A percentile compares a stretch with the other conserved stretches of the same genome.
phyloP scores from a whole-genome alignment of 352 stramenopile genomes.

The Globisporangium recalcitrans region DNA sequence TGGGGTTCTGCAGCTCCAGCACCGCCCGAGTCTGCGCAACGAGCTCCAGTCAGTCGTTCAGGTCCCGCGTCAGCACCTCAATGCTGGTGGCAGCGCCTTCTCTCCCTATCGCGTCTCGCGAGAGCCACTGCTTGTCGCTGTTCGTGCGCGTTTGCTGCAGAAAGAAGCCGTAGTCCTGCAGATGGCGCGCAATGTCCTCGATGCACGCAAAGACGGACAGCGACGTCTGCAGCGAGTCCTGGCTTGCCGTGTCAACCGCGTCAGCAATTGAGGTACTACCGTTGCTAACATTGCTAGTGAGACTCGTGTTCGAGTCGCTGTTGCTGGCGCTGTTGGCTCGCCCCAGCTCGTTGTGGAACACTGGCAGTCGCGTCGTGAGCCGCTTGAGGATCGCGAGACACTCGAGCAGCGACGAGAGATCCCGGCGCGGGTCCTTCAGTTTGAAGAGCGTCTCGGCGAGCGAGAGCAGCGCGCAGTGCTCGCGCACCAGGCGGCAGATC shows the following conservation, averaged over 20 bases:
- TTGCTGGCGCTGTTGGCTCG: conserved; percentile 1
- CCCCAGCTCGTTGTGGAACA: conserved; percentile 19
- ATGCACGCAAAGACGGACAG: conserved; percentile 43
- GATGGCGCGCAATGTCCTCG: conserved; percentile 43
- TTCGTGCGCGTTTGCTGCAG: conserved; percentile 29
- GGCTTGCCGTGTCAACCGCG: conserved; percentile 14
- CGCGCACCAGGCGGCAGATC: conserved; percentile 44
- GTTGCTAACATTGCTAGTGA: conserved; percentile 4
- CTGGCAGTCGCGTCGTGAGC: conserved; percentile 21
- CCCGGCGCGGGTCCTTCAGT: conserved; percentile 42
- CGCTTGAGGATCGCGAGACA: conserved; percentile 46
- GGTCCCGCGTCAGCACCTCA: conserved; percentile 25
- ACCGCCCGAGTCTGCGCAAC: conserved; percentile 22
- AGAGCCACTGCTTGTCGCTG: conserved; percentile 12
- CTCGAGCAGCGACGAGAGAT: conserved; percentile 49
- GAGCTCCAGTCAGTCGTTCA: conserved; percentile 35
- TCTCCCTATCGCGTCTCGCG: not conserved
- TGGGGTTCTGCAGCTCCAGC: conserved; percentile 27
- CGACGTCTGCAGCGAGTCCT: conserved; percentile 19
- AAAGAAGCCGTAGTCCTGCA: conserved; percentile 64
- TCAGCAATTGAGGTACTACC: conserved; percentile 7
- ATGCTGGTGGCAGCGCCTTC: conserved; percentile 15
- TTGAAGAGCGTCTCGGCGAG: conserved; percentile 43
- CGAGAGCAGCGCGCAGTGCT: conserved; percentile 51
- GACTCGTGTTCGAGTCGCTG: conserved; percentile 21